Evolutionary conservation across 192 early-diverging fungal genomes (phyloP), one percentile per base, ranked within the genome.

Genomic region (Mortierella hygrophila): DNA sequence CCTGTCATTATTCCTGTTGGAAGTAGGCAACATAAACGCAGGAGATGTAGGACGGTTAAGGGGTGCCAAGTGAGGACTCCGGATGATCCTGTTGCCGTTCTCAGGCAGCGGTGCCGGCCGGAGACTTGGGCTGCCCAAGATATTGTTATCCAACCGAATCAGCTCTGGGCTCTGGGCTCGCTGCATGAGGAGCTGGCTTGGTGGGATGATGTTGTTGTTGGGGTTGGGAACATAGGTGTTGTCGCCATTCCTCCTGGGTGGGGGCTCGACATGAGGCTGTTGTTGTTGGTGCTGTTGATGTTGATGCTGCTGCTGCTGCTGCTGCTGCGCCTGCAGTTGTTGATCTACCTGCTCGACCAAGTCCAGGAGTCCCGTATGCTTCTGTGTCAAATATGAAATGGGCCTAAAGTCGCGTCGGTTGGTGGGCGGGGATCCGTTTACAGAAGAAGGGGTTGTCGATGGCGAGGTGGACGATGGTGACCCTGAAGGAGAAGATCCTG

Each of bases 61-160:
- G 1, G 76, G 71, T 8, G 21, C 16, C 57, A 83, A 47, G 40
- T 78, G 77, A 26, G 82, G 72, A 55, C 77, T 83, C 21, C 63
- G 72, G 72, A 72, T 70, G n/a, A 69, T 63, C 38, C 76, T 77
- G 44, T 78, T 70, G 44, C 6, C 26, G 16, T 49, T 60, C 18
- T 69, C 68, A 8, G 54, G 38, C 6, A 26, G 29, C 3, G 82
- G 77, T 38, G 77, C 49, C 35, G 77, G 82, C 69, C 77, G 35
- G 13, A 78, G 77, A 49, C 83, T 85, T 32, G 83, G 83, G 35
- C 83, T 85, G 13, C 83, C 83, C 2, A 85, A 41, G 37, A 85
- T n/a, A 21, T 75, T 74, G 41, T 79, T 74, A 16, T 77, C 41
- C 49, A 55, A 38, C 8, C 76, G 75, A 18, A 4, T 41, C 49